These are phyloP conservation scores for Strobilomyces confusus DNA, from an alignment of 768 basidiomycete species.

Conservation along the genomic window DNA sequence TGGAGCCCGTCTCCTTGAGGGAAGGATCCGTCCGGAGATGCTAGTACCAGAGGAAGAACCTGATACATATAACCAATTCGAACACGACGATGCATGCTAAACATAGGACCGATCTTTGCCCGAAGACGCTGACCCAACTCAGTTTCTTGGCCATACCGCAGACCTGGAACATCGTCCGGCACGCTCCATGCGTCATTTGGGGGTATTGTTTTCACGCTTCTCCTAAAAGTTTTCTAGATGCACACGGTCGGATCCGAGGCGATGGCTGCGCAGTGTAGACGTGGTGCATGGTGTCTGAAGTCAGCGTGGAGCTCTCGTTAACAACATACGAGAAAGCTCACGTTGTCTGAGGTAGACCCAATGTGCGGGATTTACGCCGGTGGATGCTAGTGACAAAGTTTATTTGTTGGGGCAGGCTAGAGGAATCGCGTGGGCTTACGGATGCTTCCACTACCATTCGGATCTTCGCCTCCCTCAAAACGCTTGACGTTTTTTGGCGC, in stretches of 20 bases:
- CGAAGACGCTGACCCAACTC: background rate
- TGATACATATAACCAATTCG: conserved; percentile 2
- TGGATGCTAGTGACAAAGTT: conserved; percentile 34
- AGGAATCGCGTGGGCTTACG: conserved; percentile 28
- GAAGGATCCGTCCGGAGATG: background rate
- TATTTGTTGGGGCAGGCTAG: background rate
- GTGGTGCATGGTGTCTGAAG: background rate
- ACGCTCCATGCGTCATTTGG: background rate
- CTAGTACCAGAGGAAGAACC: background rate
- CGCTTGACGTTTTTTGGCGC: conserved; percentile 36
- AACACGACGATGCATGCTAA: background rate
- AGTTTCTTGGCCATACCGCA: background rate
- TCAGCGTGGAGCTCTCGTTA: background rate
- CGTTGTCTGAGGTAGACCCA: conserved; percentile 44
- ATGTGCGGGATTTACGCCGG: conserved; percentile 46
- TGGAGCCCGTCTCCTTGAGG: background rate
- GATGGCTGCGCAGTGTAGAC: conserved; percentile 19
- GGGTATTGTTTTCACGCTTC: background rate
- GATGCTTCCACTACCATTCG: conserved; percentile 44
- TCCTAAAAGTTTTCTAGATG: conserved; percentile 11
- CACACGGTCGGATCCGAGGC: conserved; percentile 32
- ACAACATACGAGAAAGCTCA: conserved; percentile 18
- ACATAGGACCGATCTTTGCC: background rate
- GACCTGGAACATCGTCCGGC: background rate
- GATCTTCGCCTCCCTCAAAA: conserved; percentile 44